Conservation (phyloP, 2,329 filamentous ascomycete genomes). For the Aspergillus vadensis region DNA sequence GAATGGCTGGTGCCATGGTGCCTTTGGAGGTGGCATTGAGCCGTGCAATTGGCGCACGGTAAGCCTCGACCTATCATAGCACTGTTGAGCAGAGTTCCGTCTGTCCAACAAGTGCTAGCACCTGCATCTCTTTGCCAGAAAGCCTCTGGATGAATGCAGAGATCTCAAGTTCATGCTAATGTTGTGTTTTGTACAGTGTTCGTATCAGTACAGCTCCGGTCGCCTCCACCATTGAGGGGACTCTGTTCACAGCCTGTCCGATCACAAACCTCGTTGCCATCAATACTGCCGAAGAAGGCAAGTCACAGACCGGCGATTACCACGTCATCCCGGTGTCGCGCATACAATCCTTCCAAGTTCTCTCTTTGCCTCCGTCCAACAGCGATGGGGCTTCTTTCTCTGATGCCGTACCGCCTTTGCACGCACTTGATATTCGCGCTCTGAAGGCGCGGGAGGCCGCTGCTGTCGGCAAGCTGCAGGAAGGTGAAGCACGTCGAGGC, state of each 20-base stretch:
- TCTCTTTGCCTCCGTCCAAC: constrained; percentile 44
- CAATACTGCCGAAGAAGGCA: constrained; percentile 51
- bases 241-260: constrained; percentile 63
- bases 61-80: constrained; percentile 31
- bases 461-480: constrained; percentile 58
- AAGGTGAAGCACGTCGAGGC: constrained; percentile 59
- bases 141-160: background rate
- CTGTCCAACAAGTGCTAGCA: background rate
- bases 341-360: constrained; percentile 59
- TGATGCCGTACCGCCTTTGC: constrained; percentile 47
- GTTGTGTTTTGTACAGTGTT: constrained; percentile 45
- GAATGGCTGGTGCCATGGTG: constrained; percentile 49
- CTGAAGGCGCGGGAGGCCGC: constrained; percentile 58
- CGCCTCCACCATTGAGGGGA: constrained; percentile 60
- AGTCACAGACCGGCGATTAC: constrained; percentile 55
- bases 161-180: constrained; percentile 6
- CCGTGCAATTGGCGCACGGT: constrained; percentile 65
- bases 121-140: background rate
- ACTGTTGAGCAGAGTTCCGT: background rate
- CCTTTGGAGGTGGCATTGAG: constrained; percentile 57
- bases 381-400: constrained; percentile 47
- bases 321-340: constrained; percentile 63
- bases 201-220: constrained; percentile 59
- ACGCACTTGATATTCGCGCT: constrained; percentile 56
- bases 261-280: constrained; percentile 63